Evolutionary conservation across 805 yeast genomes (phyloP), one percentile per base, ranked within the genome.

Genomic region (Clavispora asparagi): DNA sequence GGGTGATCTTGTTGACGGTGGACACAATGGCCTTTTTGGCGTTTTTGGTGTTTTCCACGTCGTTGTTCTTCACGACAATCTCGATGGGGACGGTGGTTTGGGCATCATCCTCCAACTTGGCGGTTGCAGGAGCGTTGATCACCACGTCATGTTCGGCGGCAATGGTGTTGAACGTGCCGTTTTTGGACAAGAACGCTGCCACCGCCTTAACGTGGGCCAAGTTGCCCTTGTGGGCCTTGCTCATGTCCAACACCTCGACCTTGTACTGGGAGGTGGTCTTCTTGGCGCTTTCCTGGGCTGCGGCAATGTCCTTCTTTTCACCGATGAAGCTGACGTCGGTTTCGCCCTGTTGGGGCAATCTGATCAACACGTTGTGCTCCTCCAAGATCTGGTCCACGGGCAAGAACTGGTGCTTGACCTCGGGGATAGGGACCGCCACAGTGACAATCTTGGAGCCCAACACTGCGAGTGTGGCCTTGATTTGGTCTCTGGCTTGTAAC

Each of bases 191-290:
- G 62, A 74, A 87, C 11, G 84, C 74, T 38, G 89, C 84, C 47
- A 94, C 73, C 36, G 82, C 77, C 50, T 80, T 79, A 9, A 96
- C 97, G 58, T 94, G 98, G 14, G 70, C 63, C 44, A 79, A 60
- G 60, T 87, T 80, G 53, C 86, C 87, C 58, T 89, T 87, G 63
- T 94, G 97, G 28, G 98, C 96, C 65, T 79, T 84, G 10, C 95
- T 82, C 64, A 94, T 83, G 58, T 90, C 96, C 59, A 94, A 74
- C 31, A 81, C 68, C 53, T 83, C 89, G 36, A 83, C 79, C 46
- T 75, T 70, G 60, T 75, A 81, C 45, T 78, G 74, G 41, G 81
- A 71, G 30, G 94, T 78, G 37, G 80, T 71, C 41, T 73, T 62
- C 63, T 82, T 78, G 13, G 92, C 87, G 48, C 67, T 69, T 27